Conservation (phyloP, 768 basidiomycete genomes). For the Tricholoma sp. region DNA sequence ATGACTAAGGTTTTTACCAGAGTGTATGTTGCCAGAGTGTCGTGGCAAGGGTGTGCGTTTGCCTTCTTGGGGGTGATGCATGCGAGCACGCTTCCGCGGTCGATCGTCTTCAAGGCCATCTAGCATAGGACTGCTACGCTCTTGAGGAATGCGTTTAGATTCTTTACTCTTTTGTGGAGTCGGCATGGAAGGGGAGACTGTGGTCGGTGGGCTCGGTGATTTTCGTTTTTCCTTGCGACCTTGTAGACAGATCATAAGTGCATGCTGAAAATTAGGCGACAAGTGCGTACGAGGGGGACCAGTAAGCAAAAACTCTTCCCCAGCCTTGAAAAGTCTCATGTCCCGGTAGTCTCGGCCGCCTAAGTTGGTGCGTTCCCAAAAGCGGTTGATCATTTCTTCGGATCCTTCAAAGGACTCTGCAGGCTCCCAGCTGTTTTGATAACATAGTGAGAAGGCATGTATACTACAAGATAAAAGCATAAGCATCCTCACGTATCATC, state of each 20-base stretch:
- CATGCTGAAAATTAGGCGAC: not conserved
- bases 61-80: not conserved
- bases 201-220: not conserved
- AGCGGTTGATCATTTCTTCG: constrained; percentile 46
- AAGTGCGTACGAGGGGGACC: constrained; percentile 54
- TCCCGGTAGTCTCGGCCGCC: constrained; percentile 46
- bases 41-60: not conserved
- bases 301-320: constrained; percentile 48
- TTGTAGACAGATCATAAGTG: constrained; percentile 5
- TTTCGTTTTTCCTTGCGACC: constrained; percentile 17
- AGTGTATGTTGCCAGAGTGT: not conserved
- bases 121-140: not conserved
- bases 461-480: not conserved
- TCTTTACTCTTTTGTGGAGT: not conserved
- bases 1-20: not conserved
- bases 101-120: constrained; percentile 1
- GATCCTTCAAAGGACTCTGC: constrained; percentile 52
- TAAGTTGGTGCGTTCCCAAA: constrained; percentile 47
- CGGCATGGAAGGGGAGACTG: not conserved
- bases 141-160: not conserved
- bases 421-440: constrained; percentile 59
- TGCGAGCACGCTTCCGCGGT: constrained; percentile 15
- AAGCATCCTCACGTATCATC: constrained; percentile 52
- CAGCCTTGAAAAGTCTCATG: constrained; percentile 43
- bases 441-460: constrained; percentile 3